Percentiles rank a stretch among this genome's conserved stretches.
These are phyloP conservation scores for Globisporangium spinosum DNA, from an alignment of 352 stramenopile genomes.

Conservation along the genomic window DNA sequence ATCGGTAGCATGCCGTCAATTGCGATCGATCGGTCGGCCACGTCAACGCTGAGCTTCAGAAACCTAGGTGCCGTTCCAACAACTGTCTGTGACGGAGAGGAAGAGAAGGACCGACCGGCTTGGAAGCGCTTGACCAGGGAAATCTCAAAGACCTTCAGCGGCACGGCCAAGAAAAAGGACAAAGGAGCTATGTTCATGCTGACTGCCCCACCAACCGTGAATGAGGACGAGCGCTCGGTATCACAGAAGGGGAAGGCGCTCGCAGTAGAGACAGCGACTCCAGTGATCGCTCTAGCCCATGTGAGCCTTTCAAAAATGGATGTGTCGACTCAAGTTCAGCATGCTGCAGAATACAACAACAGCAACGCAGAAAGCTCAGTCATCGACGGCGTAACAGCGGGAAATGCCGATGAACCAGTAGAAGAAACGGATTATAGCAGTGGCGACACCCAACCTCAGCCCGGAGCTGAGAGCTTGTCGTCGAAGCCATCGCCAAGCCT, in stretches of 20 bases:
- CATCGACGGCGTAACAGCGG: background rate
- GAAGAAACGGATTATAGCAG: background rate
- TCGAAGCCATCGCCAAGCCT: background rate
- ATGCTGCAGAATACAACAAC: background rate
- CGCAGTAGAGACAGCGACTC: background rate
- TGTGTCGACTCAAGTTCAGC: background rate
- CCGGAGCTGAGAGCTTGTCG: background rate
- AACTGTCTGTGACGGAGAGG: background rate
- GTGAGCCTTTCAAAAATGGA: background rate
- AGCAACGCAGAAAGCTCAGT: background rate
- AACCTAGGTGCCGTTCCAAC: background rate
- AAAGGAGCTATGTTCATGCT: background rate
- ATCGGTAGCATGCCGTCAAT: background rate
- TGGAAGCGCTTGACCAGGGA: constrained; percentile 17
- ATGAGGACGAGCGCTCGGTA: background rate
- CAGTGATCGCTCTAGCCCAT: background rate
- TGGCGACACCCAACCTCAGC: too few relatives aligned
- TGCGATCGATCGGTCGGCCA: background rate
- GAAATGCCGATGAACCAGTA: background rate
- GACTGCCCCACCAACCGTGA: background rate
- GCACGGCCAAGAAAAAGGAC: constrained; percentile 6
- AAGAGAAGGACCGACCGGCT: background rate
- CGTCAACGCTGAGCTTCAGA: constrained; percentile 6
- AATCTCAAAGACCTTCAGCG: constrained; percentile 12
- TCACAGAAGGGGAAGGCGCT: background rate